Percentiles rank a stretch among this genome's conserved stretches.
Conservation (phyloP, 441 rosid genomes). For the Bocquillonia castaneifolia region DNA sequence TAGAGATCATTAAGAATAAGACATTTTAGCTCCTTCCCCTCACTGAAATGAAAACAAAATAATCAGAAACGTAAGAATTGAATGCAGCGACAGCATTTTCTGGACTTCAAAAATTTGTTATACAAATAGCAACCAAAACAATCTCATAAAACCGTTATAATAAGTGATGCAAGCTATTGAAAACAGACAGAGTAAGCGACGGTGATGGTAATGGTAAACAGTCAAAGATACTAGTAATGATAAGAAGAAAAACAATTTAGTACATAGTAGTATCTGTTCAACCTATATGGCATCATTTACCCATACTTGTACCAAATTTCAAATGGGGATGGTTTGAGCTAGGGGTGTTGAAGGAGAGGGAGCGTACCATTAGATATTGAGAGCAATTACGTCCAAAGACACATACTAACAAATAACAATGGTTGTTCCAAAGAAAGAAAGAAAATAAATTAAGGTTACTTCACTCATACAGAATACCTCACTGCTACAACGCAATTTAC, state of each 20-base stretch:
- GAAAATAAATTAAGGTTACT: background rate
- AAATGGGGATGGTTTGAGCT: too few relatives aligned
- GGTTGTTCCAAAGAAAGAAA: background rate
- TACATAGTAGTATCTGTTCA: background rate
- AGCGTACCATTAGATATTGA: too few relatives aligned
- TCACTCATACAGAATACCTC: background rate
- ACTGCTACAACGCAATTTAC: background rate
- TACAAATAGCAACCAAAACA: background rate
- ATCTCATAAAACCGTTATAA: background rate
- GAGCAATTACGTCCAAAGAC: background rate
- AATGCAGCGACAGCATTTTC: background rate
- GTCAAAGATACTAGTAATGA: background rate
- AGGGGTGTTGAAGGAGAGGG: background rate
- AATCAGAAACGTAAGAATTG: background rate
- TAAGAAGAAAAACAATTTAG: background rate
- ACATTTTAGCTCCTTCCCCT: slow-evolving; percentile 57
- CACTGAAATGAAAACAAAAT: slow-evolving; percentile 42
- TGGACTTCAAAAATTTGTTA: background rate
- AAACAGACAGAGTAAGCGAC: background rate
- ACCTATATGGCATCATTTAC: background rate
- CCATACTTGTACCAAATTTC: background rate
- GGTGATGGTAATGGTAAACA: background rate
- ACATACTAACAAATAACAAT: background rate
- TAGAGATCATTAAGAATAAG: slow-evolving; percentile 69
- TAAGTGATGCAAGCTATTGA: background rate